Base-by-base conservation (phyloP, 805 yeast species). In the Blastobotrys terrestris region DNA sequence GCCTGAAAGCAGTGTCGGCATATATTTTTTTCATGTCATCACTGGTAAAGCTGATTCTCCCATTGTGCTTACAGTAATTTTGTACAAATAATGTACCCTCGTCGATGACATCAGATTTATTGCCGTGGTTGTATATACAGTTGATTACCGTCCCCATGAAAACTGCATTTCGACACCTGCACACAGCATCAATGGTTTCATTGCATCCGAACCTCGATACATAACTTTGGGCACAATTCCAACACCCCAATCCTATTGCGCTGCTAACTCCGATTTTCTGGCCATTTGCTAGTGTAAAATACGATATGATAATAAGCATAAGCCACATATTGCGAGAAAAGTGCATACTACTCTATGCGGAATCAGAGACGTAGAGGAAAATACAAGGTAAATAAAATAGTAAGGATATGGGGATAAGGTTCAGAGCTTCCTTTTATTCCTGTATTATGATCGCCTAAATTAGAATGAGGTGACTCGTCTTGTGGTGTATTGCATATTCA, bases 221-320 rank as follows among this genome's bases (percentile, higher is more conserved):
- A 11, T 63, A 67, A 13, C 52, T 56, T 22, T 58, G 52, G 1
- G 70, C 69, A n/a, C 63, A 53, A 50, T 58, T 67, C 60, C 66
- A 63, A 54, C 71, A 67, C 1, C 61, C 64, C 45, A 59, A 56
- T 2, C 70, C 71, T 3, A 67, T 49, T 13, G 54, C 50, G 48
- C 66, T 63, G 21, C 60, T 60, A 15, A 67, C 45, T 1, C 70
- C 70, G 13, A 64, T 69, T 31, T 63, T 65, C 42, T 66, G 69
- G 7, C 62, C 63, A 26, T 11, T 26, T 5, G 35, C 5, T 6
- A 26, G 5, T 26, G 35, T 5, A 18, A 22, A 14, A 40, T 52
- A 2, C 42, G 13, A 2, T 42, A 3, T 18, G 26, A 7, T n/a
- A 50, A 44, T 13, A 51, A 35, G 35, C 15, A 20, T 14, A 44